Conservation (phyloP, 805 yeast species). For the Wickerhamomyces ciferrii region DNA sequence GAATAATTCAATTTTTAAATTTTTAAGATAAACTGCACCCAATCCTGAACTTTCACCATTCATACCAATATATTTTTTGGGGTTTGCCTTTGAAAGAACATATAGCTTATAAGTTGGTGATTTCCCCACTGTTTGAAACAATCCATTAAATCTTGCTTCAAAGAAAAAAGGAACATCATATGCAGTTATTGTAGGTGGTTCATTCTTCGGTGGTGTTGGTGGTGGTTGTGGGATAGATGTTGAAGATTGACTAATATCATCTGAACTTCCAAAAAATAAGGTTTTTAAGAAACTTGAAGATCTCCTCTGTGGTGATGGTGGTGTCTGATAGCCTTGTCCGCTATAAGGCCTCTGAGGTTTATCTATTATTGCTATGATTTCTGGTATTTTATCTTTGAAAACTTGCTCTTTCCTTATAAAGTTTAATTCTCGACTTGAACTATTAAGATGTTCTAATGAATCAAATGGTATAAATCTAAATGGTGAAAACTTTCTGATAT, state of each 20-base stretch:
- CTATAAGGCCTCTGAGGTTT: not conserved
- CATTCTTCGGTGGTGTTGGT: not conserved
- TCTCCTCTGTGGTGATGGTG: slow-evolving; percentile 1
- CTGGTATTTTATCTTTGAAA: slow-evolving; percentile 36
- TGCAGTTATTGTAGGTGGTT: slow-evolving; percentile 2
- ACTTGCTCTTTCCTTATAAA: slow-evolving; percentile 39
- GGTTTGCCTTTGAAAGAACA: slow-evolving; percentile 16
- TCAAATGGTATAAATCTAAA: slow-evolving; percentile 4
- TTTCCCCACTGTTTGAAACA: slow-evolving; percentile 6
- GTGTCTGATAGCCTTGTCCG: not conserved
- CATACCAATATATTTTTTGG: slow-evolving; percentile 21
- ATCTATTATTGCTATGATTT: slow-evolving; percentile 32
- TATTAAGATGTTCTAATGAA: slow-evolving; percentile 12
- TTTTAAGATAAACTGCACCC: slow-evolving; percentile 39
- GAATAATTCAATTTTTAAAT: slow-evolving; percentile 25
- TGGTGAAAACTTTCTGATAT: slow-evolving; percentile 33
- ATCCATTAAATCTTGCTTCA: slow-evolving; percentile 10
- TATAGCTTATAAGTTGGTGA: slow-evolving; percentile 18
- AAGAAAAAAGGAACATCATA: slow-evolving; percentile 8
- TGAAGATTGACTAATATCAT: not conserved
- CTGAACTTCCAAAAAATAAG: not conserved
- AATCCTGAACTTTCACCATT: slow-evolving; percentile 42
- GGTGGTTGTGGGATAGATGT: not conserved
- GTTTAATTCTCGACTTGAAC: slow-evolving; percentile 31
- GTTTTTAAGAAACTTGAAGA: slow-evolving; percentile 1